Percentiles rank a stretch among this genome's conserved stretches.
These are phyloP conservation scores for Mortierella sp. DNA, from an alignment of 371 early-diverging fungal species.

Conservation along the genomic window DNA sequence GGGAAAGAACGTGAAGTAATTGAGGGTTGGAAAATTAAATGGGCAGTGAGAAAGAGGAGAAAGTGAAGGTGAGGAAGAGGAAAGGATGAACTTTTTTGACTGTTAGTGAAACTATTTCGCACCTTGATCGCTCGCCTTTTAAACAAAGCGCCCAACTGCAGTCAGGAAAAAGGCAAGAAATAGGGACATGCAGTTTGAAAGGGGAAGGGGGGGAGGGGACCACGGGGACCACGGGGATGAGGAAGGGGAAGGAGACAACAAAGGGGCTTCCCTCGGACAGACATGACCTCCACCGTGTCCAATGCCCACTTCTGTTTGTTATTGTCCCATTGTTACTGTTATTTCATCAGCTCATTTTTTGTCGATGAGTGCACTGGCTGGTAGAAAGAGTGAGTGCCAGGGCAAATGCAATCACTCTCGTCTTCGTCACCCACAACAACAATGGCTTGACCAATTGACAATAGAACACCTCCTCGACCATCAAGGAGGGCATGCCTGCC, in stretches of 20 bases:
- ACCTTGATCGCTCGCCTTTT: conserved; percentile 7
- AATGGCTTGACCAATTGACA: neutral
- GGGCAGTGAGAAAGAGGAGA: neutral
- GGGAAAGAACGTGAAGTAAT: neutral
- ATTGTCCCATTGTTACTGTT: neutral
- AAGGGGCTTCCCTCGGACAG: conserved; percentile 4
- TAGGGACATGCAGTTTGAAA: conserved; percentile 1
- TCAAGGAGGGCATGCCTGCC: neutral
- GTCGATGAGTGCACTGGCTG: neutral
- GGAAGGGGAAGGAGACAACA: neutral
- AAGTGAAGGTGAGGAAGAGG: neutral
- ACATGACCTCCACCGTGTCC: conserved; percentile 11
- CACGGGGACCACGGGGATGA: neutral
- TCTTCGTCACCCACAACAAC: neutral
- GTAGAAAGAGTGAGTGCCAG: neutral
- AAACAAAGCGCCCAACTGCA: neutral
- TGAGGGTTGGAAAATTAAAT: neutral
- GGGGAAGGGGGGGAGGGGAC: neutral
- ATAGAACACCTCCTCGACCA: too few relatives aligned
- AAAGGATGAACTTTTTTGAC: neutral
- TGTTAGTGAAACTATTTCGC: neutral
- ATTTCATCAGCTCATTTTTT: neutral
- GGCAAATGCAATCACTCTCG: neutral
- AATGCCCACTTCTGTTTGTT: neutral
- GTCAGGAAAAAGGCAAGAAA: neutral